These are phyloP conservation scores for Chrysopogon serrulatus DNA, from an alignment of 176 grass and related monocot species.

Conservation along the genomic window DNA sequence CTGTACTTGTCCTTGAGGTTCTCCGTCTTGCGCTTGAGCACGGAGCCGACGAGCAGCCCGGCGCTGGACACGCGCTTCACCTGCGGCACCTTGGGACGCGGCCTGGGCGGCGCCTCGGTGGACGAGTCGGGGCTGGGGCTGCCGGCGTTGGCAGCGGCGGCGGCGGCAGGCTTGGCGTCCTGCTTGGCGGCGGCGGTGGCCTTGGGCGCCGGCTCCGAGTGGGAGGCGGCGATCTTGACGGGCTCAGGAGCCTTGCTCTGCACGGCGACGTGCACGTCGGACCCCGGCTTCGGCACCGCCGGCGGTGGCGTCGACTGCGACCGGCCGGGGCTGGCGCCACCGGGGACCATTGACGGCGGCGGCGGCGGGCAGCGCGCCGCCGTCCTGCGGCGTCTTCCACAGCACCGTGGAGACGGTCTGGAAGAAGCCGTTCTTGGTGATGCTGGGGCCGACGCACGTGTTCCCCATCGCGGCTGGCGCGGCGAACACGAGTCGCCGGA, in stretches of 20 bases:
- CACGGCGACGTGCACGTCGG: constrained; percentile 4
- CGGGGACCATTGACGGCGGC: constrained; percentile 16
- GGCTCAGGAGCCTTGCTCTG: constrained; percentile 66
- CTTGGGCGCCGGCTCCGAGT: constrained; percentile 7
- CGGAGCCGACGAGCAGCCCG: constrained; percentile 64
- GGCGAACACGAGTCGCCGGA: background rate
- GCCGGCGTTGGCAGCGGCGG: background rate
- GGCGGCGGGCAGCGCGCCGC: constrained; percentile 30
- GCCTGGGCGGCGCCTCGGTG: background rate
- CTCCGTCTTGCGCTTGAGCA: constrained; percentile 78
- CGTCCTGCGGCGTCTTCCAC: constrained; percentile 50
- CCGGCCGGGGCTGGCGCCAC: background rate
- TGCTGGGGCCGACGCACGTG: constrained; percentile 83
- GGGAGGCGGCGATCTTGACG: constrained; percentile 37
- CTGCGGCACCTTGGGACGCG: constrained; percentile 47
- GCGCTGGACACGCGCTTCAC: constrained; percentile 76
- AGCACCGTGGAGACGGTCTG: constrained; percentile 71
- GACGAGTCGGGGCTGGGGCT: background rate
- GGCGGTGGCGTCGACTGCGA: background rate
- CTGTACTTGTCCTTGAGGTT: constrained; percentile 85
- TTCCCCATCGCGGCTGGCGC: constrained; percentile 50
- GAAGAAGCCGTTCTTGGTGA: constrained; percentile 73
- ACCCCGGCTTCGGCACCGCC: background rate
- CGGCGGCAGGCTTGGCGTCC: background rate
- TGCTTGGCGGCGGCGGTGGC: background rate